Evolutionary conservation across 2,329 filamentous ascomycete genomes (phyloP), one percentile per base, ranked within the genome.

Genomic region (Conoideocrella luteorostrata): DNA sequence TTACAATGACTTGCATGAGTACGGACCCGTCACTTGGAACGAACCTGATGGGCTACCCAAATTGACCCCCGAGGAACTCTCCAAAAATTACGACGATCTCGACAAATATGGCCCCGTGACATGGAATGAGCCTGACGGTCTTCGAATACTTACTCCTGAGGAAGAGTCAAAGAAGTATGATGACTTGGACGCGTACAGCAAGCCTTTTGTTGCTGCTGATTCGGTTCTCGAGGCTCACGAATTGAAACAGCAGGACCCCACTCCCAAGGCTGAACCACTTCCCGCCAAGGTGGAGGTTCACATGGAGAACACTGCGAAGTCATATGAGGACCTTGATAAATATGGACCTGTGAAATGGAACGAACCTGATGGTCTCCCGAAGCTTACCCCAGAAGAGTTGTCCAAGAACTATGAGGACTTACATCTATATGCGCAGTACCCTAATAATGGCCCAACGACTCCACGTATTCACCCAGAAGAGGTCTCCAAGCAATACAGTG

Each of bases 1-100:
- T 3, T 72, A 71, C 41, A 59, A 68, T 1, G 64, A 69, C 41
- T 53, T 68, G 9, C 47, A 62, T 28, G 44, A 57, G 10, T 68
- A 69, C 47, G 57, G 57, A 2, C 60, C 64, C 3, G 54, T 65
- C 12, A 45, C 43, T 5, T 65, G 59, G 54, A 67, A 69, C 24
- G 62, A 66, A 42, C 63, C 65, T 2, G 59, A 66, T 43, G 62
- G 62, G 3, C 47, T 62, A 13, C 57, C 49, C 17, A 45, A 52
- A 4, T 45, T 52, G 15, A 61, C 58, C 2, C 46, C 52, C 1
- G 65, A 69, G 20, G 66, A 70, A 39, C 47, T 56, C 17, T 70
- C 69, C n/a, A 63, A 66, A 45, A 49, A 58, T 12, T 70, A 71
- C 48, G 48, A 59, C 4, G 62, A 70, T 22, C 56, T 67, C 36